These are phyloP conservation scores for Lachancea waltii DNA, from an alignment of 805 yeast genomes.

Conservation along the genomic window DNA sequence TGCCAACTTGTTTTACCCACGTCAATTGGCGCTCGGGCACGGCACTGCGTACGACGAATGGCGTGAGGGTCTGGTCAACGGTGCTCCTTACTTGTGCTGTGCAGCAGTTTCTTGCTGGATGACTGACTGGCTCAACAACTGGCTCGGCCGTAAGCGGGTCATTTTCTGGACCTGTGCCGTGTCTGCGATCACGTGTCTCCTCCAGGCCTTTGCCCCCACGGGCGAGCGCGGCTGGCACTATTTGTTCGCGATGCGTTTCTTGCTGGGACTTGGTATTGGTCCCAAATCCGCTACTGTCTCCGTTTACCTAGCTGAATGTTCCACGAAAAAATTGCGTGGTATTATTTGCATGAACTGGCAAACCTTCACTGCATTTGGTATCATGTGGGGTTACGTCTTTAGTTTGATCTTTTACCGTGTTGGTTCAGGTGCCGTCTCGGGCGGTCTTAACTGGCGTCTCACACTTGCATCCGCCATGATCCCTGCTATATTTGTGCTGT, in stretches of 20 bases:
- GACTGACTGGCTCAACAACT: conserved; percentile 51
- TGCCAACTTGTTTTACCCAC: conserved; percentile 57
- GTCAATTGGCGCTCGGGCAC: conserved; percentile 44
- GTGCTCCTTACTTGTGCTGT: conserved; percentile 65
- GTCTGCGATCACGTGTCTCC: conserved; percentile 56
- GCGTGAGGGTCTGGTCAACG: conserved; percentile 54
- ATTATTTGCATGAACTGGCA: conserved; percentile 71
- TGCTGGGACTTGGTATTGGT: conserved; percentile 64
- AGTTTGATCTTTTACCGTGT: conserved; percentile 57
- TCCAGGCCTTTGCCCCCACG: conserved; percentile 51
- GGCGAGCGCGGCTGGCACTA: conserved; percentile 56
- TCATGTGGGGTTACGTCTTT: conserved; percentile 64
- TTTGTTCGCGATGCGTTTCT: conserved; percentile 57
- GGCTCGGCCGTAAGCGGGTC: conserved; percentile 58
- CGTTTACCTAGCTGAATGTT: conserved; percentile 61
- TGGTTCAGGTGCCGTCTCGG: conserved; percentile 31
- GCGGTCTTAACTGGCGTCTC: conserved; percentile 58
- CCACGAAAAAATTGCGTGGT: conserved; percentile 59
- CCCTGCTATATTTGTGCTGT: conserved; percentile 55
- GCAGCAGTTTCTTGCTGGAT: conserved; percentile 56
- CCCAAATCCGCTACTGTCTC: conserved; percentile 74
- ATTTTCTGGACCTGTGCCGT: conserved; percentile 57
- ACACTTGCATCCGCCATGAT: conserved; percentile 64
- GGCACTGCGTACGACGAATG: conserved; percentile 44
- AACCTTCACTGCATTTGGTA: conserved; percentile 68